Evolutionary conservation across 2,329 filamentous ascomycete species (phyloP).

Genomic region (Colletotrichum sansevieriae): DNA sequence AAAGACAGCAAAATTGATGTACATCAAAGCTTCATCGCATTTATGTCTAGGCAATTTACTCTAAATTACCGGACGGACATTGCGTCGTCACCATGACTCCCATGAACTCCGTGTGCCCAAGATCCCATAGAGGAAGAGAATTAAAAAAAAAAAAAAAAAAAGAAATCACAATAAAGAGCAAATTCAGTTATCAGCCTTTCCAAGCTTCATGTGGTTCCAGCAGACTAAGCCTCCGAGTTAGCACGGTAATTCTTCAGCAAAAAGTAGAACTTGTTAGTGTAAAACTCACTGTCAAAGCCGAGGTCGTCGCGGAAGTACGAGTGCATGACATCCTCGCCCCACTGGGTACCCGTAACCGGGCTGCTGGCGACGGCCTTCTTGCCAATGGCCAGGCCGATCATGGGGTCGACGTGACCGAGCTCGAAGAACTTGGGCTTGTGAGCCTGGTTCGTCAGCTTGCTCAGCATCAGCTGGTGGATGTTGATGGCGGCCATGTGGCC

Average conservation of each 20-base stretch:
- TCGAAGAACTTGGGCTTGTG: constrained; percentile 60
- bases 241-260: background rate
- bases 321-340: constrained; percentile 73
- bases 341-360: constrained; percentile 66
- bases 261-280: background rate
- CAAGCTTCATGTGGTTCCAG: constrained; percentile 66
- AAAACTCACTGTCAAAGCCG: constrained; percentile 70
- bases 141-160: background rate
- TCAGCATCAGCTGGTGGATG: constrained; percentile 72
- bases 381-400: constrained; percentile 80
- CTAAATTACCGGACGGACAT: constrained; percentile 22
- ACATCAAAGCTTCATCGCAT: constrained; percentile 18
- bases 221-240: constrained; percentile 59
- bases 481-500: constrained; percentile 77
- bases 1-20: background rate
- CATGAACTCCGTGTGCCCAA: constrained; percentile 26
- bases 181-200: constrained; percentile 25
- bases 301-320: constrained; percentile 77
- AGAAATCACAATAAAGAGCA: background rate
- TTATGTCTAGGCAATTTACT: constrained; percentile 21
- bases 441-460: constrained; percentile 49
- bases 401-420: constrained; percentile 68
- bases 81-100: constrained; percentile 27
- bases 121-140: background rate
- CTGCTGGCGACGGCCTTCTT: constrained; percentile 76